These are phyloP conservation scores for Fomitopsis betulina DNA, from an alignment of 1,284 basidiomycete genomes.

Conservation along the genomic window DNA sequence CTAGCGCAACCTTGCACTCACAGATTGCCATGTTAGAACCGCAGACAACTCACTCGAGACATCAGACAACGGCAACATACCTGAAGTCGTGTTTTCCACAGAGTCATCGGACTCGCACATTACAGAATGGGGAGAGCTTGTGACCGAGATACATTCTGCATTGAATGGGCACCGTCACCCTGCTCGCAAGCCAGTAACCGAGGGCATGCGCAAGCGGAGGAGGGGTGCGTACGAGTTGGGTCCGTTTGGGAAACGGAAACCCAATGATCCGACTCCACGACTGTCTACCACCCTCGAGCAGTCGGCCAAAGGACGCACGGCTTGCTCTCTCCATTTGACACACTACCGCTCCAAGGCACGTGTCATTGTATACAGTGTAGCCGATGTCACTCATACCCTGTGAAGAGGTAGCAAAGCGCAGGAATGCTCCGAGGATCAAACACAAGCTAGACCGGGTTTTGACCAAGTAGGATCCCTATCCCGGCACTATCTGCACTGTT, in stretches of 20 bases:
- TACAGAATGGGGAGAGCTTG: too few species aligned
- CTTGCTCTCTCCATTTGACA: not conserved
- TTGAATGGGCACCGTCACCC: too few species aligned
- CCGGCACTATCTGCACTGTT: not conserved
- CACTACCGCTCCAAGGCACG: conserved; percentile 9
- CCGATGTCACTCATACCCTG: not conserved
- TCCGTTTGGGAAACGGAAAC: too few species aligned
- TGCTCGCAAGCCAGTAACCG: too few species aligned
- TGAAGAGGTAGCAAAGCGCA: not conserved
- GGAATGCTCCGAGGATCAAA: conserved; percentile 56
- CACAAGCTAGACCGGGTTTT: conserved; percentile 82
- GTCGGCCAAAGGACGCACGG: not conserved
- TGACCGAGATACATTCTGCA: too few species aligned
- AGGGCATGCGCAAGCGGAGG: too few species aligned
- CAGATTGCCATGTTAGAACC: too few species aligned
- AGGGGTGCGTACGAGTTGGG: too few species aligned
- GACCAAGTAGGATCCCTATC: conserved; percentile 63
- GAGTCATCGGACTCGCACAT: too few species aligned
- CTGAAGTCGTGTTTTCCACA: not conserved
- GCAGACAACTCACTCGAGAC: too few species aligned
- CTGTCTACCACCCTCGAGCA: not conserved
- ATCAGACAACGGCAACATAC: not conserved
- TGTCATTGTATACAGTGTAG: not conserved
- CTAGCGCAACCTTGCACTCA: too few species aligned
- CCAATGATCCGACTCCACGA: too few species aligned